Evolutionary conservation across 495 filamentous ascomycete species (phyloP).

Genomic region (Hypoxylon fuscum): DNA sequence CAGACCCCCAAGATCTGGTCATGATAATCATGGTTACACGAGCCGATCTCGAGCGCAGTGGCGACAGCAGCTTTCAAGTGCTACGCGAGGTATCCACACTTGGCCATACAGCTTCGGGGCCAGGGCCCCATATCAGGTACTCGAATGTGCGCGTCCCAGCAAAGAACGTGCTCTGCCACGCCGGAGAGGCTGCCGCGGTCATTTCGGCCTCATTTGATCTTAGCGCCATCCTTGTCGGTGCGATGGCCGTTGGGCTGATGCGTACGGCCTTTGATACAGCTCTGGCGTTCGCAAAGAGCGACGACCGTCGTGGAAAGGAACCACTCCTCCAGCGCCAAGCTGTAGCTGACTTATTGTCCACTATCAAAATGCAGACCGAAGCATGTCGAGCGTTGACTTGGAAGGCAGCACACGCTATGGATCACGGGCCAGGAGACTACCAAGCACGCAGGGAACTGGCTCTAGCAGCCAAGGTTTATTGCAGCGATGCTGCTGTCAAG

Average conservation of each 20-base stretch:
- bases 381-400: constrained; percentile 60
- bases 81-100: constrained; percentile 51
- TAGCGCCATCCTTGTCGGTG: constrained; percentile 60
- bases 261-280: constrained; percentile 62
- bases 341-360: constrained; percentile 60
- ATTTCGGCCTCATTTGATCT: constrained; percentile 52
- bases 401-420: constrained; percentile 58
- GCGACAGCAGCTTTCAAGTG: constrained; percentile 50
- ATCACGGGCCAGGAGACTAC: constrained; percentile 52
- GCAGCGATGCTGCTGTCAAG: constrained; percentile 58
- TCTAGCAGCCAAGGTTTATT: constrained; percentile 62
- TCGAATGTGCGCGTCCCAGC: constrained; percentile 57
- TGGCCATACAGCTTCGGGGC: constrained; percentile 55
- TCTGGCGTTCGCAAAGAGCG: constrained; percentile 55
- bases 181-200: constrained; percentile 53
- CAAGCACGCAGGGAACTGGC: constrained; percentile 54
- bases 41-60: constrained; percentile 54
- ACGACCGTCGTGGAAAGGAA: constrained; percentile 52
- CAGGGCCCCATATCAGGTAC: constrained; percentile 58
- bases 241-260: constrained; percentile 64
- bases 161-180: constrained; percentile 54
- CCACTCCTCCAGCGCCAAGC: constrained; percentile 58
- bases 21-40: constrained; percentile 61
- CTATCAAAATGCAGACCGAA: constrained; percentile 64
- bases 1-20: constrained; percentile 49